These are phyloP conservation scores for Musa troglodytarum DNA, from an alignment of 176 grass and related monocot species.

Conservation along the genomic window DNA sequence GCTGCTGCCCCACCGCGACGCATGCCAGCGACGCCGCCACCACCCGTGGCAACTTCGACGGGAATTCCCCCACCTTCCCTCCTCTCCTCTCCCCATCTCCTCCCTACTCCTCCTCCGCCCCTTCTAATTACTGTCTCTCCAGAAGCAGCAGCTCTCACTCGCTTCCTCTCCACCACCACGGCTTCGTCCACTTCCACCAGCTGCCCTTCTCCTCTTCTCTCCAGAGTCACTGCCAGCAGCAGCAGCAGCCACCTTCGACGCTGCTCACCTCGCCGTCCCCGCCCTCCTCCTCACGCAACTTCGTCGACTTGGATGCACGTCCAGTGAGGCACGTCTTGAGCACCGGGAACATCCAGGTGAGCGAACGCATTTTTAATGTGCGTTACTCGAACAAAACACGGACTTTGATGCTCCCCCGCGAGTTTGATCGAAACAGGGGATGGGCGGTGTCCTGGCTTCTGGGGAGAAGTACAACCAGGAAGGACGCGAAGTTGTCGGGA, in stretches of 20 bases:
- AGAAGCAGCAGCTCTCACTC: constrained; percentile 55
- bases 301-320: constrained; percentile 37
- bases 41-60: constrained; percentile 7
- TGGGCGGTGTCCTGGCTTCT: constrained; percentile 25
- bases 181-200: too few species aligned
- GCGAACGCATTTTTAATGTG: neutral
- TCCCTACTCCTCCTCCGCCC: constrained; percentile 27
- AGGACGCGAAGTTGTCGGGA: too few species aligned
- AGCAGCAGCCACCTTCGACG: constrained; percentile 5
- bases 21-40: constrained; percentile 23
- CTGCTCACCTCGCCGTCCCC: constrained; percentile 35
- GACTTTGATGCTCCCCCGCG: neutral
- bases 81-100: neutral
- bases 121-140: constrained; percentile 30
- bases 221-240: constrained; percentile 12
- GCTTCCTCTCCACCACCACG: constrained; percentile 22
- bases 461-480: constrained; percentile 22
- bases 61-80: too few species aligned
- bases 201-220: neutral
- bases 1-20: constrained; percentile 26
- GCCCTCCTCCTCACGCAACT: constrained; percentile 47
- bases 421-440: constrained; percentile 39
- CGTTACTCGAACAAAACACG: neutral
- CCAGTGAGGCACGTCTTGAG: constrained; percentile 63
- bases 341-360: constrained; percentile 79